Percentiles rank a stretch among this genome's conserved stretches.
Evolutionary conservation across 805 yeast genomes (phyloP).

Genomic region (Candida pseudoglaebosa): DNA sequence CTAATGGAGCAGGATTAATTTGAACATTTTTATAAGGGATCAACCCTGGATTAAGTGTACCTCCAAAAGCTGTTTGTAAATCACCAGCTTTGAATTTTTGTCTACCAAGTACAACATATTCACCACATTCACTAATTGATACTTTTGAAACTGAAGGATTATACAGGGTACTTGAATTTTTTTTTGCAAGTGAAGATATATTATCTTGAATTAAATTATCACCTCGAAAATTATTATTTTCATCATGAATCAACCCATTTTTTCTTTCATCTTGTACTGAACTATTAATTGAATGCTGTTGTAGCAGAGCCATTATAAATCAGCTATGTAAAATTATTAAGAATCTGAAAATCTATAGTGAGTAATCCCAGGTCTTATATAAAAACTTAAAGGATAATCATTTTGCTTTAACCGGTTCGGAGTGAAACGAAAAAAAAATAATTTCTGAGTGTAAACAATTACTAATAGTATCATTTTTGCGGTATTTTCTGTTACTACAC

Average conservation of each 20-base stretch:
- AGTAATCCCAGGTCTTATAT: no score
- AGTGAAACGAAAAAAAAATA: no score
- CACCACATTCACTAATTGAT: constrained; percentile 21
- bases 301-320: no score
- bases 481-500: no score
- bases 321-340: no score
- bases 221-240: neutral
- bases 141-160: neutral
- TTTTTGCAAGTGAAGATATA: no score
- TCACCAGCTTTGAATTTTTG: constrained; percentile 29
- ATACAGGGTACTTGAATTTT: neutral
- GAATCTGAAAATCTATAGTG: no score
- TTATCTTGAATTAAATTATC: neutral
- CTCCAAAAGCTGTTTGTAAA: constrained; percentile 36
- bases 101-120: constrained; percentile 28
- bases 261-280: neutral
- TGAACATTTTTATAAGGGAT: constrained; percentile 44
- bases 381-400: no score
- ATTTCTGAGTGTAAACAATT: no score
- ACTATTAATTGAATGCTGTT: no score
- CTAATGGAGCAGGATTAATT: constrained; percentile 67
- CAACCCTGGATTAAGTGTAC: constrained; percentile 31
- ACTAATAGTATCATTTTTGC: no score
- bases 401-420: no score
- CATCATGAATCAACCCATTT: neutral